These are phyloP conservation scores for Diaporthe sp. DNA, from an alignment of 2,329 filamentous ascomycete species.

Conservation along the genomic window DNA sequence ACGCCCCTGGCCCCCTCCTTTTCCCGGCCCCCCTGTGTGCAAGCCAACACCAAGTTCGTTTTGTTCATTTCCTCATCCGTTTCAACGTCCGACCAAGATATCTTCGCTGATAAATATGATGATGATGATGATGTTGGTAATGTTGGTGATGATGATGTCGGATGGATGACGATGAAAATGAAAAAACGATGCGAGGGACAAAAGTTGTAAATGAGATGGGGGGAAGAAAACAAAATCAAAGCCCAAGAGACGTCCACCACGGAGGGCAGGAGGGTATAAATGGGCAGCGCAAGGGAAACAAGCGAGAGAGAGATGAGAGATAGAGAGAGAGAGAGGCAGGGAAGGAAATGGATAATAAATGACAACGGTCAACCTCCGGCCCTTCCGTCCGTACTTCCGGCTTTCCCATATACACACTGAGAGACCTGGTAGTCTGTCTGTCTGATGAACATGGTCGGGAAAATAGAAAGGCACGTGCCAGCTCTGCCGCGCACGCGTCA, in stretches of 20 bases:
- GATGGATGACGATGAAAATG: background rate
- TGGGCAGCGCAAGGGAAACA: background rate
- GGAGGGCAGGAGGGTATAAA: constrained; percentile 33
- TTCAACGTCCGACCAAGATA: constrained; percentile 17
- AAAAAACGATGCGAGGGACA: background rate
- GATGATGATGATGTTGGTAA: background rate
- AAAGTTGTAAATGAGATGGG: background rate
- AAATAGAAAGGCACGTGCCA: constrained; percentile 10
- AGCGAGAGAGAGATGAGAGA: background rate
- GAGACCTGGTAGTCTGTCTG: constrained; percentile 30
- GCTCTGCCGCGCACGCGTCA: constrained; percentile 2
- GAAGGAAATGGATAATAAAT: background rate
- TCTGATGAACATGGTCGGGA: constrained; percentile 28
- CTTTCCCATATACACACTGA: constrained; percentile 32
- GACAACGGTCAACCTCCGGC: constrained; percentile 4
- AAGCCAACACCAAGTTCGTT: background rate
- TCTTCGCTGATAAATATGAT: constrained; percentile 20
- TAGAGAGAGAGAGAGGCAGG: background rate
- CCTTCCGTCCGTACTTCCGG: too few species aligned
- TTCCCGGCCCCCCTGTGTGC: background rate
- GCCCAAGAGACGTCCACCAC: constrained; percentile 33
- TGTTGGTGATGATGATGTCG: background rate
- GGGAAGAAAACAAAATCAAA: background rate
- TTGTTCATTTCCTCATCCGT: constrained; percentile 17
- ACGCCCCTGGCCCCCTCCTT: background rate